Conservation (phyloP, 345 rosid species). For the Acer campestre region DNA sequence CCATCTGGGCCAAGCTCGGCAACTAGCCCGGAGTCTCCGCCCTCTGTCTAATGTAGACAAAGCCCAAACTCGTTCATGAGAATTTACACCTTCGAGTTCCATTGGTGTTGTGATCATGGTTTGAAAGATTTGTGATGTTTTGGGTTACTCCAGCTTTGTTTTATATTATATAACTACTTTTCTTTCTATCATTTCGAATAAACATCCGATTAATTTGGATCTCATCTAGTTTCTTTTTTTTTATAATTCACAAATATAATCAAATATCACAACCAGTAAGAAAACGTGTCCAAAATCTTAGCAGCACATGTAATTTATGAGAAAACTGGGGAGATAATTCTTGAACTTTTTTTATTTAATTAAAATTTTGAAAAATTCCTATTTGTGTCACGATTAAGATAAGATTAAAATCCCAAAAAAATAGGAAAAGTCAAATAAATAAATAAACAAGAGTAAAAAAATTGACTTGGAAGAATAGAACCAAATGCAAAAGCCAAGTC, state of each 20-base stretch:
- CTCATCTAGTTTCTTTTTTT: too few relatives aligned
- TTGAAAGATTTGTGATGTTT: too few relatives aligned
- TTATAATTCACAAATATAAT: background rate
- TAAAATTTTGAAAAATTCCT: background rate
- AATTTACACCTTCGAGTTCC: too few relatives aligned
- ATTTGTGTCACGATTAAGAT: background rate
- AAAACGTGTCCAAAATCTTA: background rate
- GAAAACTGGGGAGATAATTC: background rate
- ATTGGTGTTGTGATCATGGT: too few relatives aligned
- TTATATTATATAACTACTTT: too few relatives aligned
- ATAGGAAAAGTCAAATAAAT: background rate
- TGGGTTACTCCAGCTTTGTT: too few relatives aligned
- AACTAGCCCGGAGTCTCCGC: too few relatives aligned
- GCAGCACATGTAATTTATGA: background rate
- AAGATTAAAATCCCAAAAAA: conserved; percentile 9
- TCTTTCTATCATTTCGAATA: too few relatives aligned
- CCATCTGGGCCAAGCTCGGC: too few relatives aligned
- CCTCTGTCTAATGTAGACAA: too few relatives aligned
- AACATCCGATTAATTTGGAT: too few relatives aligned
- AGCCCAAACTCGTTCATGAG: too few relatives aligned
- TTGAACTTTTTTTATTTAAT: background rate
- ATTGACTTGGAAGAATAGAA: conserved; percentile 5
- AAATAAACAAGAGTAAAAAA: background rate
- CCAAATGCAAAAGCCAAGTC: conserved; percentile 6
- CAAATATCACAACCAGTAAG: background rate